A percentile compares a stretch with the other conserved stretches of the same genome.
Evolutionary conservation across 129 eudicot species (phyloP).

Genomic region (Saussurea involucrata): DNA sequence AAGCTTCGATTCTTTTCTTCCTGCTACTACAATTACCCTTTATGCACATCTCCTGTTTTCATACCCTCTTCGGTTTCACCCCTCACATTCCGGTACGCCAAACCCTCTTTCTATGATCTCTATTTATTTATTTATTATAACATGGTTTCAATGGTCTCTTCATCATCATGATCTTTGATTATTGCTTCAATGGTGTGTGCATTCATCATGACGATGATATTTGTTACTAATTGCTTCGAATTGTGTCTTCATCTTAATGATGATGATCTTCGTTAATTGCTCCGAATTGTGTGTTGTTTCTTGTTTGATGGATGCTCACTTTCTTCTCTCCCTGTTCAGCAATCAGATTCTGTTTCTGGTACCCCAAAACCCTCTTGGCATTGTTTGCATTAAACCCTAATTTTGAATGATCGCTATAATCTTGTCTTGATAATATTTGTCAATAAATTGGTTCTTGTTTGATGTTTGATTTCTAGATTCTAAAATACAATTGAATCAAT

Average conservation of each 20-base stretch:
- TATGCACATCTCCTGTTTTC: neutral
- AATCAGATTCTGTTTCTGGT: neutral
- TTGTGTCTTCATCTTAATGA: neutral
- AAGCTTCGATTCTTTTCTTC: neutral
- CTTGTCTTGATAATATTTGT: neutral
- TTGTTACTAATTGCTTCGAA: neutral
- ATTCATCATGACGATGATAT: neutral
- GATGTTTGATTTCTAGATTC: neutral
- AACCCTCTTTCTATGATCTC: neutral
- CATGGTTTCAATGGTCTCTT: neutral
- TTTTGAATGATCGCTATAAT: neutral
- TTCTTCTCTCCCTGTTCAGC: neutral
- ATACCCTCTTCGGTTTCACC: slow-evolving; percentile 12
- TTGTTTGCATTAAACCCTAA: neutral
- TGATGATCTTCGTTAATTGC: slow-evolving; percentile 1
- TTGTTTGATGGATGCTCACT: neutral
- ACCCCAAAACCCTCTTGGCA: neutral
- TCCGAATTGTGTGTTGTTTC: neutral
- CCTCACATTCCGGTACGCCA: slow-evolving; percentile 12
- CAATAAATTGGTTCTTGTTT: neutral
- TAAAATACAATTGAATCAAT: neutral
- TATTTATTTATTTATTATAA: neutral
- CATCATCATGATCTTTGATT: neutral
- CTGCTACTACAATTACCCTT: slow-evolving; percentile 7
- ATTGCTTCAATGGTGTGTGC: neutral